phyloP scores from a whole-genome alignment of 2,329 filamentous ascomycete species.

The Ceratocystis harringtonii region DNA sequence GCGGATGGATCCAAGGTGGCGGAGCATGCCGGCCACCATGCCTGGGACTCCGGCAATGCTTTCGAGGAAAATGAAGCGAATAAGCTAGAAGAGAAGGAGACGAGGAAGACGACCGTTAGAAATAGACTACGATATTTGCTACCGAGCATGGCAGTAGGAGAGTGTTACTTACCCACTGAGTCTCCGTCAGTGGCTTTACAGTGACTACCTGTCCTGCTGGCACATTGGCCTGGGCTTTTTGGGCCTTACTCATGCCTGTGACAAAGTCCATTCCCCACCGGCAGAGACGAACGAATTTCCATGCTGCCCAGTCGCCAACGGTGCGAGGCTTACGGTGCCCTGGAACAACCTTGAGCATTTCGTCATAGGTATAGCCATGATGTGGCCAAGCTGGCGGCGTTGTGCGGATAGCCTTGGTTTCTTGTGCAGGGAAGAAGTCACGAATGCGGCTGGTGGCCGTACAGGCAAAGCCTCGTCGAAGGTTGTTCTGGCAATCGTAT shows the following conservation, averaged over 20 bases:
- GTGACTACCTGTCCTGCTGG: conserved; percentile 40
- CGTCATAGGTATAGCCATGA: conserved; percentile 58
- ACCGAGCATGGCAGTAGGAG: background rate
- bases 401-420: conserved; percentile 45
- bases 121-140: background rate
- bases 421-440: conserved; percentile 49
- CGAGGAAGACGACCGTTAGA: background rate
- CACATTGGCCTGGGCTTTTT: conserved; percentile 46
- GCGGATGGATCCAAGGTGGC: conserved; percentile 72
- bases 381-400: conserved; percentile 56
- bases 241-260: conserved; percentile 58
- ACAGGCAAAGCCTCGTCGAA: conserved; percentile 33
- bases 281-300: conserved; percentile 58
- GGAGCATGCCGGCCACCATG: conserved; percentile 90
- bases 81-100: conserved; percentile 32
- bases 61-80: conserved; percentile 84
- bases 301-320: conserved; percentile 63
- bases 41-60: conserved; percentile 89
- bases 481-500: conserved; percentile 12
- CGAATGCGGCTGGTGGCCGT: conserved; percentile 32
- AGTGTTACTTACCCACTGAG: conserved; percentile 52
- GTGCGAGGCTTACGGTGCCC: conserved; percentile 62
- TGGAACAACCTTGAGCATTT: conserved; percentile 60
- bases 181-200: conserved; percentile 54
- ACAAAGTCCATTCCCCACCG: conserved; percentile 68